Conservation (phyloP, 2,329 filamentous ascomycete genomes). For the Penicillium sp. region DNA sequence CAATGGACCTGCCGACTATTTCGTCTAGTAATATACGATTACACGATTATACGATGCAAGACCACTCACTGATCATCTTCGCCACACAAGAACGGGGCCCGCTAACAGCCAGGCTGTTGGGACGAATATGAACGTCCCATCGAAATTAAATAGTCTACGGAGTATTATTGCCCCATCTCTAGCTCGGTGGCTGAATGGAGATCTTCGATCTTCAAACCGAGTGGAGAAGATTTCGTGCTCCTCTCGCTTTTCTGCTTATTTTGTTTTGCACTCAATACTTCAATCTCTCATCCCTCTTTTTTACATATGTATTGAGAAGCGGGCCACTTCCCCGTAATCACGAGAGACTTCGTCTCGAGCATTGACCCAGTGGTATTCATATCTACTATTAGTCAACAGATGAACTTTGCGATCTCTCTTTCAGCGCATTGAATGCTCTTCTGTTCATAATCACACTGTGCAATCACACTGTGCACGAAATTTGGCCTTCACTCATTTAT, state of each 20-base stretch:
- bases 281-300: background rate
- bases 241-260: background rate
- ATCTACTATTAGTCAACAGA: background rate
- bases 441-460: background rate
- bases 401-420: background rate
- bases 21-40: background rate
- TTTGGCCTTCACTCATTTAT: background rate
- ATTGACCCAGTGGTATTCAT: background rate
- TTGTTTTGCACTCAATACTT: background rate
- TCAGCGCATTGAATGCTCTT: background rate
- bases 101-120: background rate
- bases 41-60: background rate
- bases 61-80: background rate
- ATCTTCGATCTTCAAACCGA: conserved; percentile 4
- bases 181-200: background rate
- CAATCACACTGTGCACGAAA: background rate
- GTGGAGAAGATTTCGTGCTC: background rate
- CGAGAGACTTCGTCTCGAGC: background rate
- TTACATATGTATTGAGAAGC: conserved; percentile 3
- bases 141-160: background rate
- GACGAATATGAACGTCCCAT: background rate
- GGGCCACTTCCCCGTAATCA: background rate
- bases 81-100: background rate
- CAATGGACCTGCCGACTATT: background rate
- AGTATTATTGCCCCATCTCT: background rate